Percentiles rank a stretch among this genome's conserved stretches.
Evolutionary conservation across 805 yeast genomes (phyloP).

Genomic region (Candida dajiaensis): DNA sequence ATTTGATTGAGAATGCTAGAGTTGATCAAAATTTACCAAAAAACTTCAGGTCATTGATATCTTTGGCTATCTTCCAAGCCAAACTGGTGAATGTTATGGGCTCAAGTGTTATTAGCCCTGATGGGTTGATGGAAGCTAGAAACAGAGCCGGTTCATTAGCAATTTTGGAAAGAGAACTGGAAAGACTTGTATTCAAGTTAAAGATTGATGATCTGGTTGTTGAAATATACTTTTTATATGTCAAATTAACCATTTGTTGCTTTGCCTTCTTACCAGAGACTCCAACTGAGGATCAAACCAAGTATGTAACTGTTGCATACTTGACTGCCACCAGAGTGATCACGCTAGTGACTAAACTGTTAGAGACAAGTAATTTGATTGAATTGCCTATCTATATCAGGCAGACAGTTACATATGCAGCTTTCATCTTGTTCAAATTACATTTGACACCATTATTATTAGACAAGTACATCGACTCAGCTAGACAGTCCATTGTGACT

Average conservation of each 20-base stretch:
- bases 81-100: constrained; percentile 85
- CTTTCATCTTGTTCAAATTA: constrained; percentile 70
- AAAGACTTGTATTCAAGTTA: constrained; percentile 59
- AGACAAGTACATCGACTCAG: constrained; percentile 69
- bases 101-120: constrained; percentile 75
- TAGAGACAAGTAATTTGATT: constrained; percentile 62
- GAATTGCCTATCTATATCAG: constrained; percentile 85
- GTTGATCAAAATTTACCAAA: constrained; percentile 58
- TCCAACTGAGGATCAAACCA: constrained; percentile 79
- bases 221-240: constrained; percentile 74
- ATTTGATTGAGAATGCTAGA: constrained; percentile 72
- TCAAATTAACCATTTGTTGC: constrained; percentile 75
- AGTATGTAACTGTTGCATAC: constrained; percentile 78
- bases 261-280: constrained; percentile 91
- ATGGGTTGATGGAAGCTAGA: constrained; percentile 80
- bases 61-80: constrained; percentile 76
- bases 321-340: constrained; percentile 75
- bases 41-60: constrained; percentile 63
- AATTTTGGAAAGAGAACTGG: constrained; percentile 74
- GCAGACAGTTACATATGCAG: constrained; percentile 79
- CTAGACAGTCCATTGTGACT: constrained; percentile 89
- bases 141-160: constrained; percentile 76
- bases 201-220: constrained; percentile 62
- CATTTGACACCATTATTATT: constrained; percentile 72
- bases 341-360: constrained; percentile 66